Evolutionary conservation across 306 rosid genomes (phyloP), one percentile per base, ranked within the genome.

Genomic region (Betula pendula): DNA sequence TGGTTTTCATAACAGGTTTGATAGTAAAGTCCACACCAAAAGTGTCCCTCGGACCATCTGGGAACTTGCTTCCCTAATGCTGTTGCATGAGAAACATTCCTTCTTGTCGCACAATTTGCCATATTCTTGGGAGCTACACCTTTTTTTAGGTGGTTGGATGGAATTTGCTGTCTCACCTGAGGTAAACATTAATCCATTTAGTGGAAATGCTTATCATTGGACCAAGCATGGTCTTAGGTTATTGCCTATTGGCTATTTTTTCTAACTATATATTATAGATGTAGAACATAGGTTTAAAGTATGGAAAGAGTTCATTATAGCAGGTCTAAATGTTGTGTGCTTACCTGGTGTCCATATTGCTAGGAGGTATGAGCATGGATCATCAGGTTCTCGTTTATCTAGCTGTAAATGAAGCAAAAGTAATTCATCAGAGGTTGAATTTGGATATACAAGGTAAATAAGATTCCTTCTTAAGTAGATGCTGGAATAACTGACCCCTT

Each of bases 331-430:
- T 29, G 73, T 58, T 52, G 40, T 76, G 79, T 76, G 67, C 80
- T 68, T 87, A 90, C 99, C 99, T 89, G 99, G 99, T 70, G 98
- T 88, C 99, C 99, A 96, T 82, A 96, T 93, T 63, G 99, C 98
- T 77, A 96, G 89, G 71, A 96, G 94, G 90, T 96, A 96, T 56
- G 78, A 84, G 85, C 94, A 88, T 29, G 99, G 99, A 81, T 96
- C 99, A 83, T 96, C 99, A 35, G 89, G 86, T 88, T 96, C 99
- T 77, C 98, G 89, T 68, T 12, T 81, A 48, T 91, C 97, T 89
- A 93, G 71, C 85, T 88, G 89, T 80, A 88, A 73, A 90, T 81
- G 83, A 45, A 58, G 85, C 43, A 76, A 79, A 77, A 78, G 45
- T 42, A 80, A 31, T 59, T 68, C 44, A 71, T 45, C 40, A 44